A percentile compares a stretch with the other conserved stretches of the same genome.
Conservation (phyloP, 2,329 filamentous ascomycete species). For the Fusarium chaquense region DNA sequence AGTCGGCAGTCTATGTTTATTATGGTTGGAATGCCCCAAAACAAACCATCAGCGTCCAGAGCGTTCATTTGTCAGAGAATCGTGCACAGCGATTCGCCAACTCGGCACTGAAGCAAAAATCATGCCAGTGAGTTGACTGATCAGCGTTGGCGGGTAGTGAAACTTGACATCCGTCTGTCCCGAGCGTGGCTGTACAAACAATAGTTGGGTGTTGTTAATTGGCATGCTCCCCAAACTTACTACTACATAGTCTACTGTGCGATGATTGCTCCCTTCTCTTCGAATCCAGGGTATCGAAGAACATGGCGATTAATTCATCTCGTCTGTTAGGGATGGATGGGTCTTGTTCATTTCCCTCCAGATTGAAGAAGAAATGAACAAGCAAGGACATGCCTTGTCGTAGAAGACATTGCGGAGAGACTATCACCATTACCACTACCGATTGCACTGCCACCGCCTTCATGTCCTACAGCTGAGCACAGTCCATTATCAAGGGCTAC, state of each 20-base stretch:
- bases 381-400: constrained; percentile 24
- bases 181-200: constrained; percentile 40
- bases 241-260: no score
- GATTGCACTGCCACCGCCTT: constrained; percentile 42
- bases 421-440: constrained; percentile 23
- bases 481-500: constrained; percentile 14
- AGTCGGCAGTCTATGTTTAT: constrained; percentile 27
- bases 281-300: neutral
- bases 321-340: neutral
- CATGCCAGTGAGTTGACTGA: constrained; percentile 24
- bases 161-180: constrained; percentile 35
- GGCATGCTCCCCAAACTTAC: neutral
- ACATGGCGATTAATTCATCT: constrained; percentile 10
- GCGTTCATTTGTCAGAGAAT: constrained; percentile 6
- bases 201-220: constrained; percentile 1
- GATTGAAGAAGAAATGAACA: constrained; percentile 27
- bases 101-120: constrained; percentile 14
- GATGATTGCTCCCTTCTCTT: neutral
- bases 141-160: constrained; percentile 23
- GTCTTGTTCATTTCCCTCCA: constrained; percentile 28
- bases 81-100: constrained; percentile 4
- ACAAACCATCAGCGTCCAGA: neutral
- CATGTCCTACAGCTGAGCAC: constrained; percentile 30
- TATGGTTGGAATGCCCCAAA: constrained; percentile 29
- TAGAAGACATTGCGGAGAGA: constrained; percentile 20